phyloP scores from a whole-genome alignment of 169 alveolate species.

The Perkinsus olseni region DNA sequence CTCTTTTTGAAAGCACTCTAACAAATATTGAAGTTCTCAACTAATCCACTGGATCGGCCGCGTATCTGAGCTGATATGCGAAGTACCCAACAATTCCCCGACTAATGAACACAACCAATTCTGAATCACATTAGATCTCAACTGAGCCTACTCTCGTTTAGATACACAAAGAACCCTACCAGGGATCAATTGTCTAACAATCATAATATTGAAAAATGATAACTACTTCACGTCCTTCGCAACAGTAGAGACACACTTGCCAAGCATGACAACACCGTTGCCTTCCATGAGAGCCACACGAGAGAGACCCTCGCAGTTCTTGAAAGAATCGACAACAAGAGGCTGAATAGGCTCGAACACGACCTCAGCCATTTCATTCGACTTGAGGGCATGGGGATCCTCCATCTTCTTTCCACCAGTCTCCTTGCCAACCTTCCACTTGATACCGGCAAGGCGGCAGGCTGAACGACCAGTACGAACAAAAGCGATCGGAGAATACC shows the following conservation, averaged over 20 bases:
- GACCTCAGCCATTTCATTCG: conserved; percentile 90
- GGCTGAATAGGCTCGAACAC: conserved; percentile 87
- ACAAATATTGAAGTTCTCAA: no score
- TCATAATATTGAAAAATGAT: background rate
- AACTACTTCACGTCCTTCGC: background rate
- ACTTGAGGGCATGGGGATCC: conserved; percentile 84
- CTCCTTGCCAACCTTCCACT: conserved; percentile 59
- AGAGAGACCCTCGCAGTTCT: conserved; percentile 66
- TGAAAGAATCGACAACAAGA: conserved; percentile 86
- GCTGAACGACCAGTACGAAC: conserved; percentile 36
- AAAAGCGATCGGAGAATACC: conserved; percentile 85
- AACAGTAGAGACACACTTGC: conserved; percentile 5
- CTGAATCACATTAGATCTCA: no score
- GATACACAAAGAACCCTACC: no score
- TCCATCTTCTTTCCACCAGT: conserved; percentile 87
- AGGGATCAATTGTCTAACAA: no score
- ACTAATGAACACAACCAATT: no score
- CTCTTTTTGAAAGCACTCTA: no score
- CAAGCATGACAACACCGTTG: background rate
- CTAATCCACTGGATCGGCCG: no score
- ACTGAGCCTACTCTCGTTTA: no score
- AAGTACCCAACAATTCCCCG: no score
- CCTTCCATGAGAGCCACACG: conserved; percentile 28
- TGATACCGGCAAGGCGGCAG: conserved; percentile 42
- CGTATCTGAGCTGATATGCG: no score